These are phyloP conservation scores for Paramecium bursaria DNA, from an alignment of 73 alveolate species.

Conservation along the genomic window DNA sequence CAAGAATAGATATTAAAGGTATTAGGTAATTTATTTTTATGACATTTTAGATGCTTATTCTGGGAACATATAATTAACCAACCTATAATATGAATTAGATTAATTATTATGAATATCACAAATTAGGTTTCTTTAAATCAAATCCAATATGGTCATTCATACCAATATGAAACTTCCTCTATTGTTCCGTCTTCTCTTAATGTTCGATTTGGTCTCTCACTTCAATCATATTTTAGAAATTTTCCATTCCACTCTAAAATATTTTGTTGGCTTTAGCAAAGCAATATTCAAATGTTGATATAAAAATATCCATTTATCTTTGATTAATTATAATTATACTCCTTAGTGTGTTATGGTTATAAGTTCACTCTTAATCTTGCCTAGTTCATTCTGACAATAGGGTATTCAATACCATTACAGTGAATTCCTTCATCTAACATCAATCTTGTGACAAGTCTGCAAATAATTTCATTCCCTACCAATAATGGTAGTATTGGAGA, in stretches of 20 bases:
- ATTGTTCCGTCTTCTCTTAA: slow-evolving; percentile 22
- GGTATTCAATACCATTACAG: slow-evolving; percentile 70
- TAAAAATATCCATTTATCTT: slow-evolving; percentile 64
- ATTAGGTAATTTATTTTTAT: no score
- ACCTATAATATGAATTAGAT: no score
- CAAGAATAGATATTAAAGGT: no score
- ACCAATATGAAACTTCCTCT: background rate
- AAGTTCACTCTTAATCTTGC: slow-evolving; percentile 71
- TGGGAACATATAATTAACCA: no score
- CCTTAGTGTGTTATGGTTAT: slow-evolving; percentile 66
- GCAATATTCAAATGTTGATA: slow-evolving; percentile 57
- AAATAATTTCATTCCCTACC: slow-evolving; percentile 63
- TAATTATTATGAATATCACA: no score
- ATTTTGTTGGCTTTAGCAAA: slow-evolving; percentile 32
- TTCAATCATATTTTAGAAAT: slow-evolving; percentile 45
- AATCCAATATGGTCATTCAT: background rate
- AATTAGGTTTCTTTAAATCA: slow-evolving; percentile 41
- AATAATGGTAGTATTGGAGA: slow-evolving; percentile 64
- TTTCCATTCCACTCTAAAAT: slow-evolving; percentile 47
- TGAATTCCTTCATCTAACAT: slow-evolving; percentile 71
- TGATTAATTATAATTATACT: slow-evolving; percentile 1
- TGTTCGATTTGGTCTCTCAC: no score
- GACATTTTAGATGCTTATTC: no score
- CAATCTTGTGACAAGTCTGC: slow-evolving; percentile 68
- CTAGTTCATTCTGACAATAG: slow-evolving; percentile 55